Evolutionary conservation across 345 rosid species (phyloP).

Genomic region (Garcia nutans): DNA sequence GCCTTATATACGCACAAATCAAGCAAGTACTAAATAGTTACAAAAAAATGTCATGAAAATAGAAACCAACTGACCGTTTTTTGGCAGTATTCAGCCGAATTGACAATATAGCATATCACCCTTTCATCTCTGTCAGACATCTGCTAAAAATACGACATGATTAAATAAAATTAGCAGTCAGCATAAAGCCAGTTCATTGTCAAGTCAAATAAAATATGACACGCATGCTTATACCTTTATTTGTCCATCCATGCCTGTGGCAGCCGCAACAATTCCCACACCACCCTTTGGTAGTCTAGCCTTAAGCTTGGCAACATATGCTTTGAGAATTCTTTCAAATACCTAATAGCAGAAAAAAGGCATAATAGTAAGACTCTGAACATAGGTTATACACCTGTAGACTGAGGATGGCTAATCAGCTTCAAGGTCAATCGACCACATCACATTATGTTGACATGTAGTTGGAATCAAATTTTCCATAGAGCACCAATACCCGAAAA

Average conservation of each 20-base stretch:
- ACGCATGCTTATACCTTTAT: conserved; percentile 59
- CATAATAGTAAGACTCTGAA: conserved; percentile 2
- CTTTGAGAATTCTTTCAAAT: conserved; percentile 88
- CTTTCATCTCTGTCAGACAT: conserved; percentile 90
- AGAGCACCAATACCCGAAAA: background rate
- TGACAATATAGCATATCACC: conserved; percentile 91
- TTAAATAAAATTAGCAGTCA: conserved; percentile 16
- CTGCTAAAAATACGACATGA: conserved; percentile 40
- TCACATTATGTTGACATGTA: background rate
- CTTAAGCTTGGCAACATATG: conserved; percentile 85
- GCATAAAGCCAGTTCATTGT: background rate
- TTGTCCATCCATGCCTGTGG: conserved; percentile 96
- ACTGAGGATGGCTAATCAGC: conserved; percentile 1
- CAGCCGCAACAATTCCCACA: conserved; percentile 94
- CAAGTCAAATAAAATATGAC: background rate
- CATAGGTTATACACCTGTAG: background rate
- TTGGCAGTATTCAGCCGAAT: conserved; percentile 94
- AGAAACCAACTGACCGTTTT: conserved; percentile 66
- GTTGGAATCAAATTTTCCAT: background rate
- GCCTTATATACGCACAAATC: background rate
- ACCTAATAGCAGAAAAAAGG: conserved; percentile 46
- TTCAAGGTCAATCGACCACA: conserved; percentile 6
- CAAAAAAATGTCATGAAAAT: conserved; percentile 4
- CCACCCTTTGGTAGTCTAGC: conserved; percentile 92
- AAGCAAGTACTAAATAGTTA: conserved; percentile 8